Evolutionary conservation across 1,284 basidiomycete genomes (phyloP), one percentile per base, ranked within the genome.

Genomic region (Heterobasidion occidentale): DNA sequence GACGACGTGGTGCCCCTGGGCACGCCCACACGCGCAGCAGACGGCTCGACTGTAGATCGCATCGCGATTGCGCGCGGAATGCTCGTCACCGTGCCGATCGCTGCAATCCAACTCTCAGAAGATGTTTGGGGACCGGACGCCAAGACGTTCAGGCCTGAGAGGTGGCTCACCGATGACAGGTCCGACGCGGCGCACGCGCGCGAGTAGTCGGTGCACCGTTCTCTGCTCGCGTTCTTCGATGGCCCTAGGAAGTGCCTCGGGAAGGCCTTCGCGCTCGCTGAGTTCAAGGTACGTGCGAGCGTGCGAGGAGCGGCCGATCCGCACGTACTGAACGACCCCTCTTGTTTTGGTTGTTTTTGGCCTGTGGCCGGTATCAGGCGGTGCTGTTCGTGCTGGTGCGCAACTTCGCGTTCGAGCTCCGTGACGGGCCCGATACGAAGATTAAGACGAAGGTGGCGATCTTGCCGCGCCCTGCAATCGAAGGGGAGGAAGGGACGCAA

Each of bases 1-100:
- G 79, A 83, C 59, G 80, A 84, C 55, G 63, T 81, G 1, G 73
- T 85, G 19, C 83, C 80, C 0, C 71, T 84, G 54, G 70, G 68
- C 44, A 59, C 62, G 4, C 79, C 78, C 1, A 58, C 81, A 35
- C 63, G 60, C 8, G 75, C 74, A 0, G 55, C 63, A 3, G 61
- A 68, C 0, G 80, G 79, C 0, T 58, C 71, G 48, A 59, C 63
- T 0, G 68, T 77, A 6, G 65, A 72, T 49, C 68, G 70, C 36
- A 65, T 84, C 47, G 58, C 70, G 1, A 66, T 84, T 47, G 63
- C 70, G 12, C 79, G 78, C 61, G 80, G 80, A 7, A 74, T 75
- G 0, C 52, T 62, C 1, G 58, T 84, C 9, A 64, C 62, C 1
- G 67, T 76, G 0, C 73, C 80, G 0, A 71, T 77, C 19, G 53